Conservation (phyloP, 805 yeast genomes). For the Jamesozyma spencerorum region DNA sequence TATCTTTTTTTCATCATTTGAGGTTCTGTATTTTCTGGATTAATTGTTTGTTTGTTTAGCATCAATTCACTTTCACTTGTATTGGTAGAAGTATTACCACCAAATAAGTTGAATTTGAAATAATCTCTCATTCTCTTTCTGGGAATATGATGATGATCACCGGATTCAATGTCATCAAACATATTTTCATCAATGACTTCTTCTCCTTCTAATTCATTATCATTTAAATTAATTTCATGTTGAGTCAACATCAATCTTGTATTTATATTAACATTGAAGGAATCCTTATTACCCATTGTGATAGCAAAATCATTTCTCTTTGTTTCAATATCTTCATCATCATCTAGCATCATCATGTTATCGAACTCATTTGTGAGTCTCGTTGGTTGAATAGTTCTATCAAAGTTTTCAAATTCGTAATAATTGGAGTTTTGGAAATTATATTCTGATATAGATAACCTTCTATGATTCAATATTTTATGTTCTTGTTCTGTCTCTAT, state of each 20-base stretch:
- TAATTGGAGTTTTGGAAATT: conserved; percentile 22
- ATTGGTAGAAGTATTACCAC: conserved; percentile 4
- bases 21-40: conserved; percentile 7
- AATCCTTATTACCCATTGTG: neutral
- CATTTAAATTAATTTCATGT: conserved; percentile 4
- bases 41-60: neutral
- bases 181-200: conserved; percentile 2
- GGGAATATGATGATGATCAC: neutral
- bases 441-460: conserved; percentile 26
- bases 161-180: neutral
- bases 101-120: conserved; percentile 23
- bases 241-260: conserved; percentile 1
- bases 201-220: conserved; percentile 1
- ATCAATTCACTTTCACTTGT: neutral
- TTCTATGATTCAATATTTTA: conserved; percentile 3
- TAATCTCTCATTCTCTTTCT: conserved; percentile 20
- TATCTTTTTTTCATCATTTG: conserved; percentile 18
- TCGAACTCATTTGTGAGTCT: neutral
- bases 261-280: neutral
- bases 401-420: conserved; percentile 27
- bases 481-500: neutral
- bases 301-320: neutral
- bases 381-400: conserved; percentile 3
- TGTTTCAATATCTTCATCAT: conserved; percentile 7
- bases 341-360: conserved; percentile 2